A percentile compares a stretch with the other conserved stretches of the same genome.
phyloP scores from a whole-genome alignment of 2,329 filamentous ascomycete genomes.

The Tolypocladium inflatum region DNA sequence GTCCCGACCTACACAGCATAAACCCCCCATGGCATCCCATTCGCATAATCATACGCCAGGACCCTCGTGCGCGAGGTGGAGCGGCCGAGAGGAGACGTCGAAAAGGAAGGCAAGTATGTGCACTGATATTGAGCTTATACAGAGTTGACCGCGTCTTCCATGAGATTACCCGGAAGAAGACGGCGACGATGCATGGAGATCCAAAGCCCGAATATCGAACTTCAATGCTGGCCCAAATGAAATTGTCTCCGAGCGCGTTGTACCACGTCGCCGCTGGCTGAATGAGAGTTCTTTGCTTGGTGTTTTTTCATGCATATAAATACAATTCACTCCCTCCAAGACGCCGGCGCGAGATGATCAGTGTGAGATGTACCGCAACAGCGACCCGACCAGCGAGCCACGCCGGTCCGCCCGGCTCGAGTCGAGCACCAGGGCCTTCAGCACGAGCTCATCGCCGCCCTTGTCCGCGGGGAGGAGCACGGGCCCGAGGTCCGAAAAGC shows the following conservation, averaged over 20 bases:
- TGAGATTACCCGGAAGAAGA: conserved; percentile 32
- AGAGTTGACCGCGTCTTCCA: conserved; percentile 37
- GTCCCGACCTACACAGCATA: too few relatives aligned
- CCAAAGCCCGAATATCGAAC: conserved; percentile 10
- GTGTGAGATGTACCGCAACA: not conserved
- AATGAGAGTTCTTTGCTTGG: not conserved
- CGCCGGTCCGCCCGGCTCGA: not conserved
- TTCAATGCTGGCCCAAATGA: too few relatives aligned
- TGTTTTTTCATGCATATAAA: not conserved
- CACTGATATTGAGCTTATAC: conserved; percentile 28
- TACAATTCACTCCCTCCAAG: not conserved
- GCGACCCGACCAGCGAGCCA: not conserved
- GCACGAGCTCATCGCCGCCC: conserved; percentile 3
- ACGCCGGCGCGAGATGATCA: not conserved
- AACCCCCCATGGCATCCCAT: too few relatives aligned
- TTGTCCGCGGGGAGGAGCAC: conserved; percentile 2
- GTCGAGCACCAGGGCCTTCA: conserved; percentile 16
- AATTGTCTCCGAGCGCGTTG: too few relatives aligned
- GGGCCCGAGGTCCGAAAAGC: conserved; percentile 8
- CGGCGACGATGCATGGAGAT: conserved; percentile 36
- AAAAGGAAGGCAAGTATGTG: too few relatives aligned
- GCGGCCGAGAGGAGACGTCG: too few relatives aligned
- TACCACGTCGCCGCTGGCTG: too few relatives aligned
- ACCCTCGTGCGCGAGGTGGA: too few relatives aligned
- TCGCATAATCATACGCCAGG: too few relatives aligned